Base-by-base conservation (phyloP, 2,329 filamentous ascomycete species). In the Purpureocillium takamizusanense region DNA sequence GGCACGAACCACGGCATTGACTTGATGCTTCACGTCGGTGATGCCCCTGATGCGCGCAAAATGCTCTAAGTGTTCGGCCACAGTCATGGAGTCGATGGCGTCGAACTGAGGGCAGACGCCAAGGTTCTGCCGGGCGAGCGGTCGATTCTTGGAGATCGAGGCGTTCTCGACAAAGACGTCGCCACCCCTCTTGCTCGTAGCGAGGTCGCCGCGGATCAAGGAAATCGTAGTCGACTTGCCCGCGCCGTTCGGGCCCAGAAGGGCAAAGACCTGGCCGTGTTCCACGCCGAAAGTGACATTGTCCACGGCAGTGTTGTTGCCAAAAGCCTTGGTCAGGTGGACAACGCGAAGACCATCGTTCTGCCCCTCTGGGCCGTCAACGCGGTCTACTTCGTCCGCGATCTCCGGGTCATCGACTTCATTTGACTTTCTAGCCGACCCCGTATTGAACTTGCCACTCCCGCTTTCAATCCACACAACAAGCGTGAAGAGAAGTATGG, bases 391-490 rank as follows among this genome's bases (percentile, higher is more conserved):
- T 14, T 51, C 49, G 2, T 49, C 44, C 3, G 44, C 45, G 29
- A 55, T 51, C 28, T 56, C 54, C 2, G 47, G 43, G n/a, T 59
- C 55, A 6, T 48, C 47, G 7, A 41, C 29, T 1, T 46, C 35
- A 2, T 45, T 16, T 14, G 47, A 44, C 4, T 36, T 30, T 13
- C 41, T 47, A 7, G 46, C 43, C 30, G 44, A 47, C 12, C 43
- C 46, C 4, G 37, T 36, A 28, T 36, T 33, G 29, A 27, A 44
- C 13, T 38, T 45, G 11, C 45, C 45, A 35, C 42, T 41, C 5
- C 85, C 85, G 35, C 81, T 83, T 50, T 94, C 87, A 52, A 79
- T 75, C 78, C 80, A 88, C 7, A 94, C 65, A 0, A 94, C 68
- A 14, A 86, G 57, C 0, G 69, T 62, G 47, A 89, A 84, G 2